Evolutionary conservation across 2,329 filamentous ascomycete species (phyloP), one percentile per base, ranked within the genome.

Genomic region (Sporothrix mexicana): DNA sequence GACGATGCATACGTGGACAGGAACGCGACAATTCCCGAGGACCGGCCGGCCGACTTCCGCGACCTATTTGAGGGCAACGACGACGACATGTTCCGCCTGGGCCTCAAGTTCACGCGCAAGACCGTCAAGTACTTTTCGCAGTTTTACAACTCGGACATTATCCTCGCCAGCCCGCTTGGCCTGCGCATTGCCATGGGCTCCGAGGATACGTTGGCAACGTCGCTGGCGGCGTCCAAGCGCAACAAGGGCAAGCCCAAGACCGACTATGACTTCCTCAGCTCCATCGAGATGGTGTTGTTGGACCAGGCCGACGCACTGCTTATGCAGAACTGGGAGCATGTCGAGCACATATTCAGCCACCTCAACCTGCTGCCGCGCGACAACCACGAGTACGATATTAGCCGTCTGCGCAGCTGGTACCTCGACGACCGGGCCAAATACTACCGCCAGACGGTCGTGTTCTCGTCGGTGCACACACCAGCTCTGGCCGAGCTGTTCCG

Each of bases 291-390:
- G 69, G 90, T 96, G 45, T 86, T 98, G 64, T 87, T 97, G 74
- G 96, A 99, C 80, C 95, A 98, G 82, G 92, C 94, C 13, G 95
- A 98, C 81, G 94, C 94, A 0, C 88, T 98, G 57, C 88, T 97
- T 9, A 98, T 98, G 94, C 96, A 99, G 81, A 98, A 97, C 80
- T 98, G 95, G 95, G 94, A 98, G 78, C 95, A 99, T 79, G 89
- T 98, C 74, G 93, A 97, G 80, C 93, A 93, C 80, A 92, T 98
- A 77, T 95, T 98, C 79, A 90, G 93, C 75, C 93, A 97, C 80
- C 88, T 99, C 75, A 99, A 99, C 80, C 86, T 92, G 25, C 93
- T 97, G 78, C 95, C 96, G 51, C 93, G 92, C 78, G 93, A 97
- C 77, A 89, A 93, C 0, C 95, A 98, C 81, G 95, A 93, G 76